Evolutionary conservation across 179 eudicot genomes (phyloP).

Genomic region (Gypsophila paniculata): DNA sequence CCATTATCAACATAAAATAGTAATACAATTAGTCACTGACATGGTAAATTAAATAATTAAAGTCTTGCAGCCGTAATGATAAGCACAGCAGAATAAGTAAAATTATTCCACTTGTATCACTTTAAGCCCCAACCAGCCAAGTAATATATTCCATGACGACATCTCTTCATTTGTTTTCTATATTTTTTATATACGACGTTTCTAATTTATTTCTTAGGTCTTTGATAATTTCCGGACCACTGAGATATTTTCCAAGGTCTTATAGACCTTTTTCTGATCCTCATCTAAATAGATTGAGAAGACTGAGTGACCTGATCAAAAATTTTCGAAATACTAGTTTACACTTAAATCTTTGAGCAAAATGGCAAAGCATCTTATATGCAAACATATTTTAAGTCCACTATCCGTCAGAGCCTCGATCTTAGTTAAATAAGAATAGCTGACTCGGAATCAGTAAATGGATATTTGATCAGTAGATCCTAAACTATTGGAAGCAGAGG

Average conservation of each 20-base stretch:
- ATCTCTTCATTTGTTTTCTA: not conserved
- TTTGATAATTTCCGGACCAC: not conserved
- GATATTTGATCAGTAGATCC: too few relatives aligned
- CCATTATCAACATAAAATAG: not conserved
- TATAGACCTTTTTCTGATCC: not conserved
- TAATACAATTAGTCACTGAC: not conserved
- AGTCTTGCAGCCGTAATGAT: not conserved
- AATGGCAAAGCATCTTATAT: not conserved
- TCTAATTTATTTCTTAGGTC: not conserved
- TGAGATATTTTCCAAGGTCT: not conserved
- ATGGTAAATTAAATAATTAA: not conserved
- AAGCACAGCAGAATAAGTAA: slow-evolving; percentile 12
- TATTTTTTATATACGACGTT: not conserved
- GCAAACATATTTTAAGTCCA: not conserved
- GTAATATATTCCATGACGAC: not conserved
- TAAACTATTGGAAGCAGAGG: too few relatives aligned
- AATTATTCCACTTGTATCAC: not conserved
- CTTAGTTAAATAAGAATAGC: not conserved
- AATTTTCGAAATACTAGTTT: not conserved
- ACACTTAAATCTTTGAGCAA: not conserved
- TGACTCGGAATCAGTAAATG: not conserved
- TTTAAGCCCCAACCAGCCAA: not conserved
- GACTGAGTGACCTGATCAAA: not conserved
- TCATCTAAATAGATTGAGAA: not conserved
- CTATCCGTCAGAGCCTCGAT: not conserved